Percentiles rank a stretch among this genome's conserved stretches.
Conservation (phyloP, 305 asterid species). For the Rubia tinctorum region DNA sequence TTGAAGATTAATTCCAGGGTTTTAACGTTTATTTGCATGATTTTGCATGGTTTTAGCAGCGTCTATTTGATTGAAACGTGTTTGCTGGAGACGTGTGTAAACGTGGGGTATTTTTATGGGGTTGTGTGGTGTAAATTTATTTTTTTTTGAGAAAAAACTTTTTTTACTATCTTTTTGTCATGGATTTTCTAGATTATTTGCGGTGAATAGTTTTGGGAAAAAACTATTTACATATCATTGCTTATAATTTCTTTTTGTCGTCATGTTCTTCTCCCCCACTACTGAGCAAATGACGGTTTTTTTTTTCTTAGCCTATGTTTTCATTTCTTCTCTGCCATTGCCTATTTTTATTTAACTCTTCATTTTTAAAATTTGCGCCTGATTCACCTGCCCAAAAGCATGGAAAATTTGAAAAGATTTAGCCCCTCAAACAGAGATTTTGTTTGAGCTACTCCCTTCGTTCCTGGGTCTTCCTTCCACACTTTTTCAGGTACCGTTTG, state of each 20-base stretch:
- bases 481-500: too few species aligned
- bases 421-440: neutral
- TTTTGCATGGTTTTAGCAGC: neutral
- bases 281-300: neutral
- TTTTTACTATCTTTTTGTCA: neutral
- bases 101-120: neutral
- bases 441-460: neutral
- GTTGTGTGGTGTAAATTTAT: neutral
- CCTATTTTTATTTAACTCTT: neutral
- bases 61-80: neutral
- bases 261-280: neutral
- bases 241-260: neutral
- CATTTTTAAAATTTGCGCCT: neutral
- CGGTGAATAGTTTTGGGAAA: neutral
- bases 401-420: neutral
- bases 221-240: too few species aligned
- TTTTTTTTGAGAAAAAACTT: neutral
- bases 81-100: neutral
- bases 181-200: neutral
- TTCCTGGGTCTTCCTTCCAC: too few species aligned
- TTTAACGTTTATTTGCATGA: neutral
- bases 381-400: neutral
- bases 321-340: neutral
- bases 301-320: neutral
- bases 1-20: neutral